Conservation (phyloP, 176 grass and related monocot genomes). For the Phragmites australis region DNA sequence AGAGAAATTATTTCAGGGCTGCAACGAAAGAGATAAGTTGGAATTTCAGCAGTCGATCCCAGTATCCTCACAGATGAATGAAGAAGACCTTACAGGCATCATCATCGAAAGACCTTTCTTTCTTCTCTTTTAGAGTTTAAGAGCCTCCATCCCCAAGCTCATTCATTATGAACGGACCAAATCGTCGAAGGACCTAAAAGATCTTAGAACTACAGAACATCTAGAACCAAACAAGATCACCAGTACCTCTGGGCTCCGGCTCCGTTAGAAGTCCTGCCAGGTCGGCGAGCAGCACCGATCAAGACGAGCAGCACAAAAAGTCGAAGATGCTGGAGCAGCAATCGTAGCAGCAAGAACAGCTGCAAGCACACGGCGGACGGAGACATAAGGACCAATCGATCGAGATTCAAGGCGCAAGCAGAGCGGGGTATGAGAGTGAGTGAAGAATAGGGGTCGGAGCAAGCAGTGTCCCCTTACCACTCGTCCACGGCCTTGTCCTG, state of each 20-base stretch:
- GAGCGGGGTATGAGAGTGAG: background rate
- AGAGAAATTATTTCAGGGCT: background rate
- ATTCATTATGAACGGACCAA: too few relatives aligned
- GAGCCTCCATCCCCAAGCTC: too few relatives aligned
- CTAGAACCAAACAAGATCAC: background rate
- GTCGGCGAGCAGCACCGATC: background rate
- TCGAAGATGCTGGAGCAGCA: constrained; percentile 65
- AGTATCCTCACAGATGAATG: background rate
- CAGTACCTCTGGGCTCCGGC: background rate
- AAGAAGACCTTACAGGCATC: background rate
- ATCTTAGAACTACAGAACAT: background rate
- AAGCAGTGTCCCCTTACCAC: constrained; percentile 40
- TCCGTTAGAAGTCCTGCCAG: background rate
- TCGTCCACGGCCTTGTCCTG: constrained; percentile 58
- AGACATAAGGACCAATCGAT: background rate
- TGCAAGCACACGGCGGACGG: background rate
- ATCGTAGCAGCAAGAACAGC: constrained; percentile 71
- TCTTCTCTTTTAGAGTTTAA: too few relatives aligned
- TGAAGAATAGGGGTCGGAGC: background rate
- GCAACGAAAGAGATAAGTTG: background rate
- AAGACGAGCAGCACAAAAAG: constrained; percentile 67
- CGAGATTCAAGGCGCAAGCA: background rate
- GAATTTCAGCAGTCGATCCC: background rate
- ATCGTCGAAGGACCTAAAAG: background rate
- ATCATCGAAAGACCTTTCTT: too few relatives aligned